Evolutionary conservation across 1,284 basidiomycete genomes (phyloP).

Genomic region (Moesziomyces sp.): DNA sequence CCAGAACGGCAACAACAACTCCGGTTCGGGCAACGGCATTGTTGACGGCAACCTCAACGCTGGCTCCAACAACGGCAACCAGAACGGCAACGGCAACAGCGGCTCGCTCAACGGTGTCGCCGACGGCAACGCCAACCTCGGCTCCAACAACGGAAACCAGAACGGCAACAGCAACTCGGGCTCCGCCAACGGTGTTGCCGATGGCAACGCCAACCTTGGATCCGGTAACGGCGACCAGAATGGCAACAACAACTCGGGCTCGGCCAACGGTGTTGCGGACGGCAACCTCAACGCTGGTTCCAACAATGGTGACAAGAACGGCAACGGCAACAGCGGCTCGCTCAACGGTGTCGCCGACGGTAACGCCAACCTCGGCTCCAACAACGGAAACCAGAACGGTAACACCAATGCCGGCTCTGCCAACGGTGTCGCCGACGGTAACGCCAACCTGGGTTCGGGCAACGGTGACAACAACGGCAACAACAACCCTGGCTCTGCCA

Average conservation of each 20-base stretch:
- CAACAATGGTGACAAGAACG: constrained; percentile 21
- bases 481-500: constrained; percentile 11
- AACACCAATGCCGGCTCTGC: constrained; percentile 19
- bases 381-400: constrained; percentile 13
- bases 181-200: background rate
- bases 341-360: constrained; percentile 25
- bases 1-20: constrained; percentile 20
- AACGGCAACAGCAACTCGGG: constrained; percentile 1
- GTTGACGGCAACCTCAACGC: constrained; percentile 16
- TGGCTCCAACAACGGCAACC: constrained; percentile 11
- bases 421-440: constrained; percentile 19
- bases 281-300: constrained; percentile 21
- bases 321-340: constrained; percentile 22
- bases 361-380: constrained; percentile 26
- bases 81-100: constrained; percentile 16
- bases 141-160: constrained; percentile 5
- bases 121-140: constrained; percentile 12
- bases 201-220: constrained; percentile 1
- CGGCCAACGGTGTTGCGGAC: constrained; percentile 2
- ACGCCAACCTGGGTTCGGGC: constrained; percentile 12
- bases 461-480: constrained; percentile 31
- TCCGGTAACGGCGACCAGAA: background rate
- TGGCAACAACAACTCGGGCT: constrained; percentile 1
- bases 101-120: constrained; percentile 5
- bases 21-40: constrained; percentile 8